These are phyloP conservation scores for Acanthamoeba culbertsoni DNA, from an alignment of 208 protist species.

Conservation along the genomic window DNA sequence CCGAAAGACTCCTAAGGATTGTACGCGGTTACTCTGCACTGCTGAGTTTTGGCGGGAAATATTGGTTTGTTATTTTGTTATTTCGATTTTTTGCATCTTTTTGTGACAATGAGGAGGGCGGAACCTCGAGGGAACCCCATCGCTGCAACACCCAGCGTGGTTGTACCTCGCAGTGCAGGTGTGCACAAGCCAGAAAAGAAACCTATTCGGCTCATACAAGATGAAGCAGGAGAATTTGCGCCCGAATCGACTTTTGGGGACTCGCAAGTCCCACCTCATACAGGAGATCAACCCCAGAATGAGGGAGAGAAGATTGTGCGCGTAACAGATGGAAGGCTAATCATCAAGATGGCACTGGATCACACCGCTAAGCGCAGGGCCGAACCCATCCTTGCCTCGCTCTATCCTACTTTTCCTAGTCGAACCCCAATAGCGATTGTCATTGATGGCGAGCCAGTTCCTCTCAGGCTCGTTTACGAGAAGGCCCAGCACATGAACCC, in stretches of 20 bases:
- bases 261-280: background rate
- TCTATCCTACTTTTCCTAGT: background rate
- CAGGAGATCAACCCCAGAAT: background rate
- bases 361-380: background rate
- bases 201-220: background rate
- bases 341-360: background rate
- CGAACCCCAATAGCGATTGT: background rate
- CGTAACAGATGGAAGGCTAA: background rate
- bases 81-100: too few relatives aligned
- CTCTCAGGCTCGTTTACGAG: background rate
- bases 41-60: too few relatives aligned
- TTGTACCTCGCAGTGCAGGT: background rate
- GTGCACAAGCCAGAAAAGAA: background rate
- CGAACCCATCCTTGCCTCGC: background rate
- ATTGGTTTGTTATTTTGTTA: too few relatives aligned
- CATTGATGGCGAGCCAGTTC: background rate
- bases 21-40: too few relatives aligned
- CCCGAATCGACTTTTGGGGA: background rate
- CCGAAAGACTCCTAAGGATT: too few relatives aligned
- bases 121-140: too few relatives aligned
- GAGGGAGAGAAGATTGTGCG: background rate
- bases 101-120: too few relatives aligned
- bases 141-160: background rate
- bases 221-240: background rate
- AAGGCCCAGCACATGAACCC: background rate